A percentile compares a stretch with the other conserved stretches of the same genome.
Conservation (phyloP, 1,284 basidiomycete species). For the Boletus calvinii region DNA sequence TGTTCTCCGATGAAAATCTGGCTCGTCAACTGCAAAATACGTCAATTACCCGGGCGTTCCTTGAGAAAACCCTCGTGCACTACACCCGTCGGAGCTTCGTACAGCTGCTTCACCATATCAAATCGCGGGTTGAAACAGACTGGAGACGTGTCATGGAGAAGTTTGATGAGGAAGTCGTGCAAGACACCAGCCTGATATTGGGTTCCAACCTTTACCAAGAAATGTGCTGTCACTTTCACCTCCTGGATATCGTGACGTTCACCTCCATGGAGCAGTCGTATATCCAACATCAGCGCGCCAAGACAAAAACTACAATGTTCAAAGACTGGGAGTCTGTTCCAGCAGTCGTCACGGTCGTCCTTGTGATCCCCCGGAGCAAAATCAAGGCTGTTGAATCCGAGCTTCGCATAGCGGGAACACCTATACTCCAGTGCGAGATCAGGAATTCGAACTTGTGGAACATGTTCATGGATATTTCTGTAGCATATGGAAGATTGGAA, state of each 20-base stretch:
- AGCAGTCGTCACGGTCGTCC: constrained; percentile 21
- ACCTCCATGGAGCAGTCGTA: constrained; percentile 18
- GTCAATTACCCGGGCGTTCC: constrained; percentile 1
- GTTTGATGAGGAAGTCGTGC: constrained; percentile 31
- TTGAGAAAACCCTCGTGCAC: constrained; percentile 26
- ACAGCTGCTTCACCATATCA: constrained; percentile 41
- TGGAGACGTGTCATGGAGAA: constrained; percentile 37
- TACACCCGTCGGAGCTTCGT: constrained; percentile 48
- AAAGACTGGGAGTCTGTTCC: constrained; percentile 24
- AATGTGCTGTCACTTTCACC: constrained; percentile 40
- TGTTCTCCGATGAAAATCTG: constrained; percentile 40
- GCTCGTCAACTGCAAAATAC: constrained; percentile 9
- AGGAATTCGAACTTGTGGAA: constrained; percentile 27
- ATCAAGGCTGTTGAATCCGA: constrained; percentile 17
- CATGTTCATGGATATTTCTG: constrained; percentile 37
- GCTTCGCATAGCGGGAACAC: constrained; percentile 32
- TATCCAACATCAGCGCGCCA: constrained; percentile 10
- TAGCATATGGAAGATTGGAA: constrained; percentile 36
- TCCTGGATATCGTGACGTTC: constrained; percentile 31
- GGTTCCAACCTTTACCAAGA: constrained; percentile 43
- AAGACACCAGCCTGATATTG: constrained; percentile 34
- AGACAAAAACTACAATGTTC: constrained; percentile 17
- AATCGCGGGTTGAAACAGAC: constrained; percentile 31
- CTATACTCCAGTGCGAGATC: constrained; percentile 40
- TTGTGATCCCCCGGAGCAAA: constrained; percentile 25